phyloP scores from a whole-genome alignment of 805 yeast species.

The Saturnispora halmiae region DNA sequence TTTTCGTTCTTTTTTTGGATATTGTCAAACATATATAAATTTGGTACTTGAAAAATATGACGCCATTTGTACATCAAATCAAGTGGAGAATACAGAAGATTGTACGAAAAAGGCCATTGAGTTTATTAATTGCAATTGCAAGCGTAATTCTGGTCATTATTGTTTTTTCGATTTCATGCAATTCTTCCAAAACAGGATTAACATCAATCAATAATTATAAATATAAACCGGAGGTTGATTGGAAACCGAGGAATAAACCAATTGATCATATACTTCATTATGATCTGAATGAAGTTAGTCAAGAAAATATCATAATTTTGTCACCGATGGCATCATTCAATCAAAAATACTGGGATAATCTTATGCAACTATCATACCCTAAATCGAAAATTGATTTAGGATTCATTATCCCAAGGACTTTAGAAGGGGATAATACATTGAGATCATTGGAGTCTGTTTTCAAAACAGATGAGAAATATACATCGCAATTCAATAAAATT shows the following conservation, averaged over 20 bases:
- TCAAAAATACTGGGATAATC: slow-evolving; percentile 80
- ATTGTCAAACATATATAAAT: too few species aligned
- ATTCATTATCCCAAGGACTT: slow-evolving; percentile 77
- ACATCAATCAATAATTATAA: slow-evolving; percentile 17
- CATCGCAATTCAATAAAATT: slow-evolving; percentile 67
- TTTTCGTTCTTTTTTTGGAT: too few species aligned
- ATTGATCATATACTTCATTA: slow-evolving; percentile 73
- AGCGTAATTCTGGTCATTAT: too few species aligned
- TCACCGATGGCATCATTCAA: slow-evolving; percentile 88
- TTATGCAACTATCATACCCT: slow-evolving; percentile 69
- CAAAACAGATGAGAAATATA: slow-evolving; percentile 58
- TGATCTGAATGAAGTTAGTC: slow-evolving; percentile 69
- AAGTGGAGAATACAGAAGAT: too few species aligned
- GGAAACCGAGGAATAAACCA: slow-evolving; percentile 53
- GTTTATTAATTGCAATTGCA: too few species aligned
- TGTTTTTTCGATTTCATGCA: too few species aligned
- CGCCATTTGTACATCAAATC: too few species aligned
- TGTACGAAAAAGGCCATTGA: too few species aligned
- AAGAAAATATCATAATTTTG: slow-evolving; percentile 73
- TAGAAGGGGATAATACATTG: slow-evolving; percentile 75
- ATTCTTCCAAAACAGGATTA: too few species aligned
- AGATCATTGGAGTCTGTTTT: slow-evolving; percentile 65
- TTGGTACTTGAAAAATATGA: too few species aligned
- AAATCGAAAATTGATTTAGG: slow-evolving; percentile 81
- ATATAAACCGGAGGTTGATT: slow-evolving; percentile 38